phyloP scores from a whole-genome alignment of 225 moss, liverwort and hornwort genomes.

The Marchantia paleacea region DNA sequence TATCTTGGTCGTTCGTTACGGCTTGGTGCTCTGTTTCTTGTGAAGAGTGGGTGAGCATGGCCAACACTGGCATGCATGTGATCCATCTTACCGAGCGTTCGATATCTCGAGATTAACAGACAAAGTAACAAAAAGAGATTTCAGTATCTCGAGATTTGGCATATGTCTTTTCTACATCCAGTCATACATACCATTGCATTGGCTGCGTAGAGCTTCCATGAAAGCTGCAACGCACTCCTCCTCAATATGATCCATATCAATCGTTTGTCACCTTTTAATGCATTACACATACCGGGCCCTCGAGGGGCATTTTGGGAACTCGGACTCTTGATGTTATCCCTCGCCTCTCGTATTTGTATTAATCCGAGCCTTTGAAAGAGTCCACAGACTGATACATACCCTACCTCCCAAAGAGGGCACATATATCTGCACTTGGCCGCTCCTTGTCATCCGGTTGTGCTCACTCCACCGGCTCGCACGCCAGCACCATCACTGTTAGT shows the following conservation, averaged over 20 bases:
- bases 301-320: too few species aligned
- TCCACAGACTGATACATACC: neutral
- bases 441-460: neutral
- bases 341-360: neutral
- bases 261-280: neutral
- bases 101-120: neutral
- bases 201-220: neutral
- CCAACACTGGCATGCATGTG: neutral
- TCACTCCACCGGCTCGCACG: neutral
- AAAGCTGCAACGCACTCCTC: too few species aligned
- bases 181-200: neutral
- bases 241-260: neutral
- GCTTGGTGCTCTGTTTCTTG: neutral
- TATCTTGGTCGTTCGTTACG: neutral
- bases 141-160: neutral
- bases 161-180: neutral
- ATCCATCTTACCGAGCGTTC: neutral
- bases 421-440: neutral
- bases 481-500: neutral
- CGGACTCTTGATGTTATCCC: neutral
- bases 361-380: neutral
- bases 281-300: too few species aligned
- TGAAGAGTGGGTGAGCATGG: neutral
- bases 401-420: neutral
- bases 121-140: too few species aligned